These are phyloP conservation scores for Arthromyces matolae DNA, from an alignment of 768 basidiomycete species.

Conservation along the genomic window DNA sequence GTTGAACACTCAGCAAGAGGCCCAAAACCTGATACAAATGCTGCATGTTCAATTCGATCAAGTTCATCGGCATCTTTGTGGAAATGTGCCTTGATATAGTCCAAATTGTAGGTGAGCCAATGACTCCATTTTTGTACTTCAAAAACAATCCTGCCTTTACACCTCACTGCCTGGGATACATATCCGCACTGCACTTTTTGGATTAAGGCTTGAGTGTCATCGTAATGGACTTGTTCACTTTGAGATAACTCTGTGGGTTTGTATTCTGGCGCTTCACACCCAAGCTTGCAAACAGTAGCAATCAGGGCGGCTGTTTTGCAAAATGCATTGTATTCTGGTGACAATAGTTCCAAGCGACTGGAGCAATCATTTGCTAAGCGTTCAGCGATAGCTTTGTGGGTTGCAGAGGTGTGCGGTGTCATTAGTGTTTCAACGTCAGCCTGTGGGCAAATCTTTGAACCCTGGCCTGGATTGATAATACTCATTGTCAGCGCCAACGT, in stretches of 20 bases:
- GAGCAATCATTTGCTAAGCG: not conserved
- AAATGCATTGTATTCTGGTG: not conserved
- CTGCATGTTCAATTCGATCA: conserved; percentile 17
- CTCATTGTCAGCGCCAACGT: not conserved
- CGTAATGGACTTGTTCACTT: not conserved
- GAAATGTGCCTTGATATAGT: conserved; percentile 11
- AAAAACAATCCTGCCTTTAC: not conserved
- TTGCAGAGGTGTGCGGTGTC: conserved; percentile 9
- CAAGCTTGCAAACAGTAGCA: not conserved
- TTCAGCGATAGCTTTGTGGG: conserved; percentile 9
- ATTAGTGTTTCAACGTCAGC: conserved; percentile 5
- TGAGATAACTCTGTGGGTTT: not conserved
- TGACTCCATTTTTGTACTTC: no score
- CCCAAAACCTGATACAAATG: conserved; percentile 11
- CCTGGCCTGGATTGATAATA: conserved; percentile 19
- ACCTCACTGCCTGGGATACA: not conserved
- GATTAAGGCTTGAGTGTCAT: not conserved
- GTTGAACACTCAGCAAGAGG: conserved; percentile 10
- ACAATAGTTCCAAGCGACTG: not conserved
- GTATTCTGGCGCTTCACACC: not conserved
- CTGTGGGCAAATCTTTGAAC: conserved; percentile 16
- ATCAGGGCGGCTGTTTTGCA: conserved; percentile 1
- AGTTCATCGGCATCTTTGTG: conserved; percentile 17
- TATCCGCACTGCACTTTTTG: not conserved
- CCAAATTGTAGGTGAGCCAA: conserved; percentile 17